phyloP scores from a whole-genome alignment of 2,329 filamentous ascomycete genomes.

The Bertia moriformis region DNA sequence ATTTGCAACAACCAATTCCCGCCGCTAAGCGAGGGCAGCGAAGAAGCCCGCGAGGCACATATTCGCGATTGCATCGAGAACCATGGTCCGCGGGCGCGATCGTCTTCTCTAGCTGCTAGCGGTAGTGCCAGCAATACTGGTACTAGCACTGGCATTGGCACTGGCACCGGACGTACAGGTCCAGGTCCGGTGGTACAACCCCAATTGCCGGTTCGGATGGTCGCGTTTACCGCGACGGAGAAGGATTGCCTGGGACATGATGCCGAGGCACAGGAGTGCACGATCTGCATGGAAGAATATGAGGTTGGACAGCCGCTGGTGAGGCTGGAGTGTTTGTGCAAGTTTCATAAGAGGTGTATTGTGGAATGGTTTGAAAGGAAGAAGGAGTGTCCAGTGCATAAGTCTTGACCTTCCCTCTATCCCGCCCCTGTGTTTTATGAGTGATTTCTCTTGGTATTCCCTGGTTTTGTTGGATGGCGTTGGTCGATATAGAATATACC shows the following conservation, averaged over 20 bases:
- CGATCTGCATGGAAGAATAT: slow-evolving; percentile 1
- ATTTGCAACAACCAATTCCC: not conserved
- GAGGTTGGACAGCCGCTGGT: not conserved
- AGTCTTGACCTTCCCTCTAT: too few species aligned
- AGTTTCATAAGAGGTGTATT: slow-evolving; percentile 1
- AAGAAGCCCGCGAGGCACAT: not conserved
- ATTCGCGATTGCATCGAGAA: slow-evolving; percentile 1
- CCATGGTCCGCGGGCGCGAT: not conserved
- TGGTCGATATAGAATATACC: too few species aligned
- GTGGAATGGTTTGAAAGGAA: not conserved
- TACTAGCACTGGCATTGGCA: not conserved
- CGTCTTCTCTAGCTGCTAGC: not conserved
- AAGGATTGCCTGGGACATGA: slow-evolving; percentile 1
- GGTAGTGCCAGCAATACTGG: not conserved
- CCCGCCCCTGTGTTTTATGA: too few species aligned
- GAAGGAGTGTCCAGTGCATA: slow-evolving; percentile 1
- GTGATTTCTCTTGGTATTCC: too few species aligned
- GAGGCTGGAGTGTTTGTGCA: slow-evolving; percentile 1
- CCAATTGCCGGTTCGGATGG: not conserved
- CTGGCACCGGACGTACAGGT: not conserved
- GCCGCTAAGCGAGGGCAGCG: not conserved
- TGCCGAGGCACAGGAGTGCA: not conserved
- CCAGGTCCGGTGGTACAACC: not conserved
- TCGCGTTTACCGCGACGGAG: not conserved
- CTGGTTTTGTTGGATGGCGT: too few species aligned